A percentile compares a stretch with the other conserved stretches of the same genome.
phyloP scores from a whole-genome alignment of 768 basidiomycete genomes.

The Termitomyces sp. region DNA sequence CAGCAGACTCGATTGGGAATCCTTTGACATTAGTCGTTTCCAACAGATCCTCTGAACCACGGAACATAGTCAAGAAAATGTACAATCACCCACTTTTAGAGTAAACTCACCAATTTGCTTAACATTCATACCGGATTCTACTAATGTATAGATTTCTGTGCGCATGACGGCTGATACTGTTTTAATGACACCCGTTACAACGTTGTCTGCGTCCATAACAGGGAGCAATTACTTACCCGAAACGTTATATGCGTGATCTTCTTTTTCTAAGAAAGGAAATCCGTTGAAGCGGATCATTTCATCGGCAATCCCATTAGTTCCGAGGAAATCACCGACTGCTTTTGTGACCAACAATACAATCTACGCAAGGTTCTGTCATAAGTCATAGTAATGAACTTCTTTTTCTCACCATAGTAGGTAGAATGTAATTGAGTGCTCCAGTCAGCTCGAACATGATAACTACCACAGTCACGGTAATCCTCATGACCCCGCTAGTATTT shows the following conservation, averaged over 20 bases:
- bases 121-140: conserved; percentile 71
- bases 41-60: conserved; percentile 57
- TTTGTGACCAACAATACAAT: conserved; percentile 96
- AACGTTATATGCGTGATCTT: conserved; percentile 88
- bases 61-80: not conserved
- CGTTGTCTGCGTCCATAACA: not conserved
- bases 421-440: conserved; percentile 92
- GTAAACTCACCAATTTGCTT: conserved; percentile 68
- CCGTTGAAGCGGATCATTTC: conserved; percentile 97
- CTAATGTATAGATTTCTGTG: conserved; percentile 66
- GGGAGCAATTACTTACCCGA: conserved; percentile 55
- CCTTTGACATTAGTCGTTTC: conserved; percentile 77
- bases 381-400: not conserved
- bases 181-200: not conserved
- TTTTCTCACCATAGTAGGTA: conserved; percentile 87
- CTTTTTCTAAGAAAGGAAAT: conserved; percentile 94
- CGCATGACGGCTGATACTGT: conserved; percentile 90
- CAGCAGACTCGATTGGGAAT: conserved; percentile 78
- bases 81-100: not conserved
- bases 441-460: conserved; percentile 99
- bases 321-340: conserved; percentile 92
- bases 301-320: conserved; percentile 92
- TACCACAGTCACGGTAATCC: conserved; percentile 95
- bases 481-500: conserved; percentile 78
- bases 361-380: conserved; percentile 33